Percentiles rank a stretch among this genome's conserved stretches.
Conservation (phyloP, 108 stramenopile genomes). For the Chaetoceros muelleri region DNA sequence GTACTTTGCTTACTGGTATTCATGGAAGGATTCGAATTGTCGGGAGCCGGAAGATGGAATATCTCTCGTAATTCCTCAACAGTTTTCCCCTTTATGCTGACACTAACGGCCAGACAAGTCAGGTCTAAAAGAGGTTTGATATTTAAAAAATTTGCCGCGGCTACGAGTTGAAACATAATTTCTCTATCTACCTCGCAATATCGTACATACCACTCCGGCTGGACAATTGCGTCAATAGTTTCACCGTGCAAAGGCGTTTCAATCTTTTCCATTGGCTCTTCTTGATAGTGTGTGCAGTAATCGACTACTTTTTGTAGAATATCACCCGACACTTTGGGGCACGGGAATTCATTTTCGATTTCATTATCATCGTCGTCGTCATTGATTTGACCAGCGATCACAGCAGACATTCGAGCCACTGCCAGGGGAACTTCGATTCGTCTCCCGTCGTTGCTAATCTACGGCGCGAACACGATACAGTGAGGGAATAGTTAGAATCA, state of each 20-base stretch:
- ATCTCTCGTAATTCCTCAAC: constrained; percentile 36
- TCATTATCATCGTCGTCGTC: constrained; percentile 75
- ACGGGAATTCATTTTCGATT: constrained; percentile 84
- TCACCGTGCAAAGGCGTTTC: constrained; percentile 91
- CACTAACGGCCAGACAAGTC: constrained; percentile 59
- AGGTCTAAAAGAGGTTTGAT: constrained; percentile 76
- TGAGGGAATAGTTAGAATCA: too few species aligned
- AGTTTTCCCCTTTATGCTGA: constrained; percentile 54
- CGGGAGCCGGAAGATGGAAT: background rate
- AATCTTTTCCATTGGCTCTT: constrained; percentile 90
- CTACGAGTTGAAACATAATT: constrained; percentile 64
- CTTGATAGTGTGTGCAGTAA: constrained; percentile 86
- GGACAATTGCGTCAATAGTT: constrained; percentile 91
- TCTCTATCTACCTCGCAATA: constrained; percentile 74
- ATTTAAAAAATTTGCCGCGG: constrained; percentile 72
- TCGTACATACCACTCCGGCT: constrained; percentile 92
- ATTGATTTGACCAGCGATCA: constrained; percentile 85
- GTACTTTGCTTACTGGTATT: background rate
- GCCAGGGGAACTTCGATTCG: constrained; percentile 80
- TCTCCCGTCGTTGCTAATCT: constrained; percentile 90
- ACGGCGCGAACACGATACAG: too few species aligned
- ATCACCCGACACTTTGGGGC: constrained; percentile 88
- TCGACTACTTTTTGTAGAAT: constrained; percentile 97
- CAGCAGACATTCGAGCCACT: constrained; percentile 86
- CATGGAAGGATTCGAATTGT: background rate